These are phyloP conservation scores for Teunomyces pallodes DNA, from an alignment of 805 yeast species.

Conservation along the genomic window DNA sequence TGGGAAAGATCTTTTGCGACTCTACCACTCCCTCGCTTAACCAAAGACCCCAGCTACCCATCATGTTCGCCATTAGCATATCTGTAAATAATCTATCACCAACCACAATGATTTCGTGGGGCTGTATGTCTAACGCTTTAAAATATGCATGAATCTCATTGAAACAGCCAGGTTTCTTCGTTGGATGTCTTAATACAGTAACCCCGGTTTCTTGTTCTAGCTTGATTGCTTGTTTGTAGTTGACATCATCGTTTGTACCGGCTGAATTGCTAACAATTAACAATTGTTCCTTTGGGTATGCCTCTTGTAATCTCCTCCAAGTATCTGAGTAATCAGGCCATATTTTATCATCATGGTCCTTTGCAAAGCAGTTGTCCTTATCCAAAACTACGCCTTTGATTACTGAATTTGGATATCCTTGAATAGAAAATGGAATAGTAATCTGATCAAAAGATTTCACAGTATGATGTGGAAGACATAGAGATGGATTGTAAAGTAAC, in stretches of 20 bases:
- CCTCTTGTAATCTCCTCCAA: slow-evolving; percentile 54
- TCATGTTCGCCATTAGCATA: slow-evolving; percentile 87
- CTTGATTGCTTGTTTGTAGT: slow-evolving; percentile 54
- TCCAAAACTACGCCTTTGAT: slow-evolving; percentile 84
- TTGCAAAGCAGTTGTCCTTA: slow-evolving; percentile 93
- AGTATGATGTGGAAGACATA: slow-evolving; percentile 64
- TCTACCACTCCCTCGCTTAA: slow-evolving; percentile 68
- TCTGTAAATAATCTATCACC: slow-evolving; percentile 94
- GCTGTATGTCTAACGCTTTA: slow-evolving; percentile 41
- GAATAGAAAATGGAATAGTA: slow-evolving; percentile 50
- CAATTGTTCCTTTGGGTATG: slow-evolving; percentile 61
- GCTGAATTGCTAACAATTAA: slow-evolving; percentile 90
- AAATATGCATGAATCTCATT: slow-evolving; percentile 65
- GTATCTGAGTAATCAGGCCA: slow-evolving; percentile 64
- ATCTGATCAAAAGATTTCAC: slow-evolving; percentile 58
- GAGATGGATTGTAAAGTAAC: slow-evolving; percentile 58
- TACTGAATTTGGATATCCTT: slow-evolving; percentile 21
- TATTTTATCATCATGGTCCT: slow-evolving; percentile 72
- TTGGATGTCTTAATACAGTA: slow-evolving; percentile 63
- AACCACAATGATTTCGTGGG: slow-evolving; percentile 73
- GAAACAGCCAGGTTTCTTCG: slow-evolving; percentile 82
- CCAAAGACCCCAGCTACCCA: slow-evolving; percentile 90
- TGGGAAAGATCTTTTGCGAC: slow-evolving; percentile 50
- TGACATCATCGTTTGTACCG: slow-evolving; percentile 76
- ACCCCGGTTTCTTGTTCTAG: slow-evolving; percentile 69